These are phyloP conservation scores for Amylocystis lapponica DNA, from an alignment of 768 basidiomycete species.

Conservation along the genomic window DNA sequence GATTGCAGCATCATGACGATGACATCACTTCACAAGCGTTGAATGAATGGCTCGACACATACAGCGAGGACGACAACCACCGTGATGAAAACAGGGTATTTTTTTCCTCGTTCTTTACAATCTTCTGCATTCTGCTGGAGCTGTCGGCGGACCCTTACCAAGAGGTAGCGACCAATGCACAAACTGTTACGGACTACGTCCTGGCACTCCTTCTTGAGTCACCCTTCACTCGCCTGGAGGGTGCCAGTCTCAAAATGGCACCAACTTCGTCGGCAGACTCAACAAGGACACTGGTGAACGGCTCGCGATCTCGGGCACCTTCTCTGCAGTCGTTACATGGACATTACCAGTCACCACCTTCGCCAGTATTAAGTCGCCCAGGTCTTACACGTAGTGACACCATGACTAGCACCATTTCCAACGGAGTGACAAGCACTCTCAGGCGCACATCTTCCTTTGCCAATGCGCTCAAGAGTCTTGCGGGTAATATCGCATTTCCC, in stretches of 20 bases:
- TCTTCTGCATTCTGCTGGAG: slow-evolving; percentile 83
- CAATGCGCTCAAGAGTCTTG: slow-evolving; percentile 62
- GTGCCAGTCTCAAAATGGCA: slow-evolving; percentile 53
- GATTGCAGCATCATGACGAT: slow-evolving; percentile 45
- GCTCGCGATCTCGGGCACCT: slow-evolving; percentile 36
- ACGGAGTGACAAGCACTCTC: slow-evolving; percentile 60
- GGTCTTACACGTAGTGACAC: slow-evolving; percentile 50
- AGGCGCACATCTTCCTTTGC: slow-evolving; percentile 79
- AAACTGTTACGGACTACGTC: slow-evolving; percentile 89
- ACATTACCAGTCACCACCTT: slow-evolving; percentile 34
- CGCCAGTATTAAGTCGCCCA: slow-evolving; percentile 45
- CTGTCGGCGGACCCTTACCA: slow-evolving; percentile 90
- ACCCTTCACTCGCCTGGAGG: slow-evolving; percentile 73
- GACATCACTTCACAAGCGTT: slow-evolving; percentile 70
- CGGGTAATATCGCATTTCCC: slow-evolving; percentile 69
- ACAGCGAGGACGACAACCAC: slow-evolving; percentile 56
- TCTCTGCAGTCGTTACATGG: slow-evolving; percentile 49
- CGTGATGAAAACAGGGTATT: slow-evolving; percentile 78
- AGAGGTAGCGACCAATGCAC: slow-evolving; percentile 87
- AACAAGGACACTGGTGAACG: slow-evolving; percentile 21
- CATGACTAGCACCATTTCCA: slow-evolving; percentile 53
- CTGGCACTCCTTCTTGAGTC: slow-evolving; percentile 87
- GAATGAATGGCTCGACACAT: slow-evolving; percentile 70
- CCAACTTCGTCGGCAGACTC: slow-evolving; percentile 39
- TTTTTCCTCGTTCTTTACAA: slow-evolving; percentile 90